Percentiles rank a stretch among this genome's conserved stretches.
Conservation (phyloP, 176 grass and related monocot genomes). For the Triticum aestivum region IWGSC_CS_RefSeq_v2.1 NC_057810.1:534257751-534258250, state of each 20-base stretch:
- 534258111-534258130: slow-evolving; percentile 43
- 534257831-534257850: slow-evolving; percentile 90
- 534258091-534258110: slow-evolving; percentile 5
- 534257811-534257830: slow-evolving; percentile 90
- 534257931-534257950: slow-evolving; percentile 91
- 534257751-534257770: neutral
- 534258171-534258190: slow-evolving; percentile 66
- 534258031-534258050: slow-evolving; percentile 62
- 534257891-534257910: neutral
- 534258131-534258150: slow-evolving; percentile 96
- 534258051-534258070: slow-evolving; percentile 6
- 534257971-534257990: slow-evolving; percentile 82
- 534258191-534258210: slow-evolving; percentile 51
- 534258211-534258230: slow-evolving; percentile 17
- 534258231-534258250: slow-evolving; percentile 19
- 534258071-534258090: neutral
- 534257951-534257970: slow-evolving; percentile 88
- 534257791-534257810: slow-evolving; percentile 67
- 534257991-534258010: slow-evolving; percentile 76
- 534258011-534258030: slow-evolving; percentile 53
- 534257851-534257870: slow-evolving; percentile 86
- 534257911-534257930: neutral
- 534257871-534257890: slow-evolving; percentile 3
- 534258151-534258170: slow-evolving; percentile 72
- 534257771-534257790: slow-evolving; percentile 64